These are phyloP conservation scores for Arthrobotrys sinensis DNA, from an alignment of 2,329 filamentous ascomycete genomes.

Conservation along the genomic window DNA sequence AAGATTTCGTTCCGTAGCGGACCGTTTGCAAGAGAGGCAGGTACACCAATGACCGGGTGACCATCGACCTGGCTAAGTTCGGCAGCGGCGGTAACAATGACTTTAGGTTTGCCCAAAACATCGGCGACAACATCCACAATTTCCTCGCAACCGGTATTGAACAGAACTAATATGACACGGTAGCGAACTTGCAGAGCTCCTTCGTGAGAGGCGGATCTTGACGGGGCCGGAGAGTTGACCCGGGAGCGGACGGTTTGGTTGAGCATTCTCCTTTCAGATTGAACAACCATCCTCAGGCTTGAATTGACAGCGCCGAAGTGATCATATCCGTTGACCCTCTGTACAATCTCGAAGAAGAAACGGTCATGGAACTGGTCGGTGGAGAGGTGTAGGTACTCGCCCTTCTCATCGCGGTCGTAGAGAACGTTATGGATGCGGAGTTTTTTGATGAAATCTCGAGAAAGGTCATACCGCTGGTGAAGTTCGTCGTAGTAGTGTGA, in stretches of 20 bases:
- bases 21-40: constrained; percentile 44
- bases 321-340: constrained; percentile 61
- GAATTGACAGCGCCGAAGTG: constrained; percentile 62
- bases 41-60: constrained; percentile 45
- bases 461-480: constrained; percentile 61
- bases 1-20: constrained; percentile 74
- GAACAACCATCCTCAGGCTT: constrained; percentile 55
- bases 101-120: constrained; percentile 81
- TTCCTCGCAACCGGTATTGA: constrained; percentile 79
- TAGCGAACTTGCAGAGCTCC: constrained; percentile 50
- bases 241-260: constrained; percentile 57
- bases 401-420: constrained; percentile 62
- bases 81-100: constrained; percentile 73
- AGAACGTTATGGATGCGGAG: constrained; percentile 59
- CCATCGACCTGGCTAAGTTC: constrained; percentile 66
- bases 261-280: constrained; percentile 58
- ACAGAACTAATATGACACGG: constrained; percentile 75
- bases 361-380: constrained; percentile 62
- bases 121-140: constrained; percentile 84
- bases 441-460: constrained; percentile 58
- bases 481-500: constrained; percentile 61
- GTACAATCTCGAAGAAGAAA: constrained; percentile 62
- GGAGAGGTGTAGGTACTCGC: constrained; percentile 61
- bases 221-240: constrained; percentile 57
- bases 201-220: constrained; percentile 53